A percentile compares a stretch with the other conserved stretches of the same genome.
Conservation (phyloP, 2,329 filamentous ascomycete species). For the Chlorencoelia australis region DNA sequence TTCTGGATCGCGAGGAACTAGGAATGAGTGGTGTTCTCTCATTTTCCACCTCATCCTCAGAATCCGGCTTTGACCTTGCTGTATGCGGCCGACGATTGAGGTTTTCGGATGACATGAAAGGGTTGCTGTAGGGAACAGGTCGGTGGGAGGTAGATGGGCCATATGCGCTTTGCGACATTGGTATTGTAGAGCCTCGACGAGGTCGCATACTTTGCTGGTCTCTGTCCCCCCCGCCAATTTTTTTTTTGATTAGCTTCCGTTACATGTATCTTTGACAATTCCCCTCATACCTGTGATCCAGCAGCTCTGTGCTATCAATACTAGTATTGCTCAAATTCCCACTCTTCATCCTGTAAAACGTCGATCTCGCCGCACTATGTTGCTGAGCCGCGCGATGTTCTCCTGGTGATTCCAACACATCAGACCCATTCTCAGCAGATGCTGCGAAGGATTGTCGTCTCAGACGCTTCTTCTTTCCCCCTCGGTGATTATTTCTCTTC, state of each 20-base stretch:
- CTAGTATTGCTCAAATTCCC: conserved; percentile 71
- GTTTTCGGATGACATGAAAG: conserved; percentile 22
- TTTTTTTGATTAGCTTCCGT: conserved; percentile 12
- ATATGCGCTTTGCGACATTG: conserved; percentile 24
- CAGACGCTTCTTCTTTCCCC: conserved; percentile 66
- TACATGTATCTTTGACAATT: conserved; percentile 3
- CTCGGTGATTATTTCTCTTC: conserved; percentile 67
- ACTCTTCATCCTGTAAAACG: conserved; percentile 40
- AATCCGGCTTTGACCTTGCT: conserved; percentile 25
- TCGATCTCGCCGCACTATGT: conserved; percentile 23
- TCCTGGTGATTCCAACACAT: conserved; percentile 26
- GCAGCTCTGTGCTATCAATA: conserved; percentile 75
- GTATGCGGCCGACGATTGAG: conserved; percentile 17
- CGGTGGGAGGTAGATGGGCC: conserved; percentile 28
- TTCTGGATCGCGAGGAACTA: conserved; percentile 30
- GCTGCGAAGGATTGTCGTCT: conserved; percentile 74
- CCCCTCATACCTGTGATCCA: conserved; percentile 68
- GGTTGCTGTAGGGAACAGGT: conserved; percentile 24
- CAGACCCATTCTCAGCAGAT: conserved; percentile 39
- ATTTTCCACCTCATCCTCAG: conserved; percentile 39
- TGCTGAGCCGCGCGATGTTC: conserved; percentile 25
- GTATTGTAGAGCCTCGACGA: conserved; percentile 46
- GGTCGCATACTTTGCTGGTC: conserved; percentile 45
- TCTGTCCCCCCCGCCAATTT: conserved; percentile 16
- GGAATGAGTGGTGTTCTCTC: conserved; percentile 48